Percentiles rank a stretch among this genome's conserved stretches.
These are phyloP conservation scores for Calocybe gangraenosa DNA, from an alignment of 768 basidiomycete genomes.

Conservation along the genomic window DNA sequence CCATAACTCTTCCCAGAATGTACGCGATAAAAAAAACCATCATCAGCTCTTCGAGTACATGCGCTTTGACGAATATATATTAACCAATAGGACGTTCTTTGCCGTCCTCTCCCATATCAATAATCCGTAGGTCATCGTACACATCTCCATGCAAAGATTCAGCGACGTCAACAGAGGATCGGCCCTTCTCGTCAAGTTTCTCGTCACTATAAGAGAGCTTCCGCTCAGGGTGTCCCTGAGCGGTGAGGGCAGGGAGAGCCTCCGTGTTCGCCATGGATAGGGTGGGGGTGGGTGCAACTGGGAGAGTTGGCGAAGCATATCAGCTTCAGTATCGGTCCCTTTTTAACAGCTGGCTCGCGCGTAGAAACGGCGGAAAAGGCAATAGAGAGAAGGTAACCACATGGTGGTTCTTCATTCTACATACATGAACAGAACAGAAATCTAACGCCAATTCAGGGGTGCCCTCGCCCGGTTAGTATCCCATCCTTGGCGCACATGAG, in stretches of 20 bases:
- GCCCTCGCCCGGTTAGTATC: no score
- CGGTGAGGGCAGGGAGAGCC: not conserved
- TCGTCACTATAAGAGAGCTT: conserved; percentile 7
- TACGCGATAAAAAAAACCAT: conserved; percentile 52
- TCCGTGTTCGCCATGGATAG: not conserved
- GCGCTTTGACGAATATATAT: not conserved
- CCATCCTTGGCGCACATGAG: no score
- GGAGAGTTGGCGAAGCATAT: not conserved
- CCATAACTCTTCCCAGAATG: conserved; percentile 42
- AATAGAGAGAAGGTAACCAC: no score
- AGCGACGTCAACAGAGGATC: conserved; percentile 8
- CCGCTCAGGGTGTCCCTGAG: not conserved
- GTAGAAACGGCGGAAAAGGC: no score
- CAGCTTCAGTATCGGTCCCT: no score
- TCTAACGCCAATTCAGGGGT: no score
- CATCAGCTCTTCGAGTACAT: conserved; percentile 38
- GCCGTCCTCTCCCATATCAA: conserved; percentile 43
- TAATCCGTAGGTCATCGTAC: conserved; percentile 19
- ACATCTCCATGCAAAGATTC: conserved; percentile 15
- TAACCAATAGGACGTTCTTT: conserved; percentile 48
- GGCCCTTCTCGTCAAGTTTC: conserved; percentile 10
- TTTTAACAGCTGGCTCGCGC: no score
- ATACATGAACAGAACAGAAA: no score
- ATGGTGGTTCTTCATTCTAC: no score
- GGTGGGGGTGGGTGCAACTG: not conserved